These are phyloP conservation scores for Neopestalotiopsis sp. DNA, from an alignment of 2,329 filamentous ascomycete genomes.

Conservation along the genomic window DNA sequence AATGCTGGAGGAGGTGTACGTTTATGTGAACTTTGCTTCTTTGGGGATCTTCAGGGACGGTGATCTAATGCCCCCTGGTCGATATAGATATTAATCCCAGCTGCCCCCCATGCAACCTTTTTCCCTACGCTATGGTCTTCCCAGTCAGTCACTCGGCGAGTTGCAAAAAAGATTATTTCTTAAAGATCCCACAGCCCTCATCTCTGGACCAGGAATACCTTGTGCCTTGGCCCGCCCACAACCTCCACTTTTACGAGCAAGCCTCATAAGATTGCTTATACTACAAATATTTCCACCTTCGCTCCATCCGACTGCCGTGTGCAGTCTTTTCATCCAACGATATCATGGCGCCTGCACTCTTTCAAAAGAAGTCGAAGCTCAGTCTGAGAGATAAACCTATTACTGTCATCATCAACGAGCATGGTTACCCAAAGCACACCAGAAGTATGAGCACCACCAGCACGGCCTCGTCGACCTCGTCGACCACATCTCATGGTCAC, in stretches of 20 bases:
- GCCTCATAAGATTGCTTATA: slow-evolving; percentile 6
- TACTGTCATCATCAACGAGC: slow-evolving; percentile 21
- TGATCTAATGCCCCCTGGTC: slow-evolving; percentile 11
- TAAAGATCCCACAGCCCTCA: not conserved
- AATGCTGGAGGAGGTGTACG: no score
- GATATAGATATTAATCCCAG: slow-evolving; percentile 24
- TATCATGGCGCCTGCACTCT: slow-evolving; percentile 30
- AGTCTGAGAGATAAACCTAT: slow-evolving; percentile 21
- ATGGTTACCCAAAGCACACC: slow-evolving; percentile 24
- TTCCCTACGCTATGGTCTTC: not conserved
- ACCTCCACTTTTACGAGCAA: not conserved
- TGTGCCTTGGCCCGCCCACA: not conserved
- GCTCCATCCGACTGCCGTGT: not conserved
- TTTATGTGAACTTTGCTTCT: slow-evolving; percentile 4
- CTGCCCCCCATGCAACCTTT: not conserved
- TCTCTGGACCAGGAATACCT: slow-evolving; percentile 7
- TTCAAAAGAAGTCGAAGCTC: slow-evolving; percentile 35
- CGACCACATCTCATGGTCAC: slow-evolving; percentile 20
- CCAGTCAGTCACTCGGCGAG: not conserved
- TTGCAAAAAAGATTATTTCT: not conserved
- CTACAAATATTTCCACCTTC: slow-evolving; percentile 13
- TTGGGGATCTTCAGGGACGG: slow-evolving; percentile 35
- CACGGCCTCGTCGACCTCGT: slow-evolving; percentile 30
- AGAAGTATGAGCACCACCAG: slow-evolving; percentile 29
- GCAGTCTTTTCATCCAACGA: not conserved